Base-by-base conservation (phyloP, 352 stramenopile species). In the Globisporangium iwayamae region DNA sequence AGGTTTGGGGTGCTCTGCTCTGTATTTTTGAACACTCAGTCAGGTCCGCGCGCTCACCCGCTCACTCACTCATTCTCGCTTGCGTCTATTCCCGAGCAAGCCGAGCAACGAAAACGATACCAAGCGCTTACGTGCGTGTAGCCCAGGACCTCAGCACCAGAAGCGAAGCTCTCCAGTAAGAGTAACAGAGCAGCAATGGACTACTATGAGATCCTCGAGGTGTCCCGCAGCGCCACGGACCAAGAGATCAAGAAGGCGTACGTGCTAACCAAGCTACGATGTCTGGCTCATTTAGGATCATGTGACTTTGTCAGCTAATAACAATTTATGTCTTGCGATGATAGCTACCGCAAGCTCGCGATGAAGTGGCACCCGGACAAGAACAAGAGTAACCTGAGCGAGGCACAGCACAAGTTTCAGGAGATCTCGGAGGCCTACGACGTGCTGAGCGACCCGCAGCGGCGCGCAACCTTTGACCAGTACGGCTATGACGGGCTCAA, bases 321-420 rank as follows among this genome's bases (percentile, higher is more conserved):
- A 36, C 18, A 34, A 53, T 5, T 53, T 53, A 20, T 53, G 47
- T 28, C 25, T 28, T 55, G 28, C n/a, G 20, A 4, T 20, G 20
- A 28, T 14, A 90, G 85, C 36, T 99, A 98, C 78, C 88, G 94
- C 64, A 93, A 96, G 72, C 82, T 98, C 54, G 93, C 91, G 43
- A 86, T 99, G 63, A 97, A 96, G 66, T 97, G 87, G 66, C 96
- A 99, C 68, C 94, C 95, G 0, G 96, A 98, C 78, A 99, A 99
- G 74, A 99, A 98, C 76, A 89, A 90, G 69, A 73, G 67, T 68
- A 93, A 93, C 38, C 68, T 78, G 14, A 77, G 79, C 32, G 90
- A 98, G 67, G 91, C 90, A 48, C 91, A 97, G 55, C 79, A 89
- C 55, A 81, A 95, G 30, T 98, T 99, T 79, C 92, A 98, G 63